Conservation (phyloP, 2,329 filamentous ascomycete species). For the Cladophialophora yegresii region DNA sequence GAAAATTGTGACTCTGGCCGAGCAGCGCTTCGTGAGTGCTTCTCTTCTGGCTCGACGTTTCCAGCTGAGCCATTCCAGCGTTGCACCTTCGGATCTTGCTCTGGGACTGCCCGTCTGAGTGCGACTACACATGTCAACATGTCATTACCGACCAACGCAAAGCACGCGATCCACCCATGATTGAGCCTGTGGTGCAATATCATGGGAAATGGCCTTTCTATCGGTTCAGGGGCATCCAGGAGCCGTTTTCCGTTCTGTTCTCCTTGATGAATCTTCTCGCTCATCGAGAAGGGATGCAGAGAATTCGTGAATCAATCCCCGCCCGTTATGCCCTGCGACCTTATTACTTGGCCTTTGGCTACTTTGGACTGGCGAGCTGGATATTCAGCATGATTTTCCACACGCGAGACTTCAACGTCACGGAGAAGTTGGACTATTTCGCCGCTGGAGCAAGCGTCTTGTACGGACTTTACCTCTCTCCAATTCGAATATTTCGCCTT, state of each 20-base stretch:
- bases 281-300: conserved; percentile 73
- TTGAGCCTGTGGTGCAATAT: conserved; percentile 77
- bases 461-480: conserved; percentile 85
- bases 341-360: conserved; percentile 79
- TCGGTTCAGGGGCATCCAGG: conserved; percentile 88
- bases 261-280: conserved; percentile 87
- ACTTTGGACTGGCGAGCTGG: conserved; percentile 82
- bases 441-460: conserved; percentile 85
- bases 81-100: conserved; percentile 81
- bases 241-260: conserved; percentile 91
- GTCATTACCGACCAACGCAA: conserved; percentile 76
- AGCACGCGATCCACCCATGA: conserved; percentile 63
- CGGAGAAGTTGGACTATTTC: conserved; percentile 96
- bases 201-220: conserved; percentile 99
- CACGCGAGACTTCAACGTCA: conserved; percentile 78
- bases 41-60: conserved; percentile 25
- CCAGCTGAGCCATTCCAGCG: conserved; percentile 56
- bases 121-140: conserved; percentile 97
- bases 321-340: conserved; percentile 71
- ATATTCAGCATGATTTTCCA: conserved; percentile 89
- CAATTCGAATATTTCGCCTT: conserved; percentile 78
- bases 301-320: conserved; percentile 71
- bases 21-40: conserved; percentile 68
- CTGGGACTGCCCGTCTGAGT: conserved; percentile 91
- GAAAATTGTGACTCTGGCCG: conserved; percentile 75